Conservation (phyloP, 495 filamentous ascomycete genomes). For the Penicillium manginii region DNA sequence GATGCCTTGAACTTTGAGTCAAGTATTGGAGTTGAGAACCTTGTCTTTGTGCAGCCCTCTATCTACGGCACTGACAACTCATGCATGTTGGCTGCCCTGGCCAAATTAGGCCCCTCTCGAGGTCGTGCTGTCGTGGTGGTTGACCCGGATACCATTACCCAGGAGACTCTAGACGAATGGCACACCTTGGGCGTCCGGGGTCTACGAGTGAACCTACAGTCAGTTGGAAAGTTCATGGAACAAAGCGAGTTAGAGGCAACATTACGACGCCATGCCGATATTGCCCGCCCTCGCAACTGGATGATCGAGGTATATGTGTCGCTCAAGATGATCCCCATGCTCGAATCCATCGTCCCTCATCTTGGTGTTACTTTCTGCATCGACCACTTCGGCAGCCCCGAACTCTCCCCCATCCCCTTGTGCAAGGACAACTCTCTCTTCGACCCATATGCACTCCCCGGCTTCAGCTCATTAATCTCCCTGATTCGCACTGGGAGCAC, state of each 20-base stretch:
- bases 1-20: constrained; percentile 48
- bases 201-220: constrained; percentile 55
- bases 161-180: constrained; percentile 45
- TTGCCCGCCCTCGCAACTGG: constrained; percentile 49
- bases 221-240: constrained; percentile 42
- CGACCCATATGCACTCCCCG: constrained; percentile 45
- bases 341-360: constrained; percentile 45
- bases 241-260: constrained; percentile 37
- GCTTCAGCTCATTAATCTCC: constrained; percentile 45
- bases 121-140: constrained; percentile 56
- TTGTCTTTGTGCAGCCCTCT: constrained; percentile 56
- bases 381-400: constrained; percentile 55
- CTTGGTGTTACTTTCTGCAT: constrained; percentile 52
- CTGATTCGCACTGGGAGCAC: constrained; percentile 42
- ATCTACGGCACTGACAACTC: constrained; percentile 57
- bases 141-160: constrained; percentile 41
- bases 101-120: constrained; percentile 40
- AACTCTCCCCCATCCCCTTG: constrained; percentile 25
- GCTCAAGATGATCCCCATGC: constrained; percentile 43
- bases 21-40: constrained; percentile 41
- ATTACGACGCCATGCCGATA: constrained; percentile 46
- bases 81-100: constrained; percentile 52
- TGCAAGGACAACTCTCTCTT: constrained; percentile 16
- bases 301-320: constrained; percentile 53
- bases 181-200: constrained; percentile 54